Percentiles rank a stretch among this genome's conserved stretches.
phyloP scores from a whole-genome alignment of 495 filamentous ascomycete genomes.

The Daldinia concentrica region DNA sequence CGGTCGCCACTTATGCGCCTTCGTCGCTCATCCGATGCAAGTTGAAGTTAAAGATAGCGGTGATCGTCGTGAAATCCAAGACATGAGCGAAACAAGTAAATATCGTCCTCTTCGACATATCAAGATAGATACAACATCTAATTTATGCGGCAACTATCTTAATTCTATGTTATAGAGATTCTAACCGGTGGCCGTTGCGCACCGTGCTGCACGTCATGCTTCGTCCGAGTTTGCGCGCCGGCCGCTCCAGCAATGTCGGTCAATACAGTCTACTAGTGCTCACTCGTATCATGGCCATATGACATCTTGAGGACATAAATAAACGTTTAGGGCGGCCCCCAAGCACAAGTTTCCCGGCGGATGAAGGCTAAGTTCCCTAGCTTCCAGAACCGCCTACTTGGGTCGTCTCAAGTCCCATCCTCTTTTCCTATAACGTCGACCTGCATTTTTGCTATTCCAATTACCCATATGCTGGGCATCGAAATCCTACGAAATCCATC shows the following conservation, averaged over 20 bases:
- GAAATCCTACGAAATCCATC: conserved; percentile 15
- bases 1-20: conserved; percentile 20
- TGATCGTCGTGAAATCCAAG: conserved; percentile 30
- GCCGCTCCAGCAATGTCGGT: conserved; percentile 22
- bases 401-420: conserved; percentile 24
- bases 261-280: conserved; percentile 39
- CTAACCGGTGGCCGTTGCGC: conserved; percentile 13
- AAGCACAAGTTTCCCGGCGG: conserved; percentile 17
- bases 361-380: conserved; percentile 28
- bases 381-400: conserved; percentile 28
- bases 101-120: conserved; percentile 20
- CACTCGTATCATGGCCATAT: conserved; percentile 38
- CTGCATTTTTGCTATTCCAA: conserved; percentile 25
- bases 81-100: conserved; percentile 16
- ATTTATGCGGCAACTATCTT: conserved; percentile 22
- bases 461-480: conserved; percentile 18
- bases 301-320: conserved; percentile 38
- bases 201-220: conserved; percentile 29
- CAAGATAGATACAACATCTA: conserved; percentile 21
- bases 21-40: conserved; percentile 31
- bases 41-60: conserved; percentile 25
- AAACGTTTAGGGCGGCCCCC: conserved; percentile 24
- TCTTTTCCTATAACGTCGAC: conserved; percentile 26
- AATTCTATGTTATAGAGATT: conserved; percentile 19
- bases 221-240: conserved; percentile 8